phyloP scores from a whole-genome alignment of 345 rosid species.

The Crucihimalaya himalaica region DNA sequence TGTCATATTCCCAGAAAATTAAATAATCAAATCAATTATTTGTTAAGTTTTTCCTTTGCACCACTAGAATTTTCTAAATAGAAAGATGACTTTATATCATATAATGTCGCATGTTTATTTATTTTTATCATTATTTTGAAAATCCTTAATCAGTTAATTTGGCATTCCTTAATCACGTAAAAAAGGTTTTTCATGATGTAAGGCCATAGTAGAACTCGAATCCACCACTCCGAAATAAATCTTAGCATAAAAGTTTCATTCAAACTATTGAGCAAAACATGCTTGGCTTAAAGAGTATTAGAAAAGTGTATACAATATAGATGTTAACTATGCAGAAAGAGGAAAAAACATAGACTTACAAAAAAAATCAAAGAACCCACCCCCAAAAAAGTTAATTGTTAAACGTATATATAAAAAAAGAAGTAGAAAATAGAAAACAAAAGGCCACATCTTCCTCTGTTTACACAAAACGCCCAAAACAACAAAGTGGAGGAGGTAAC shows the following conservation, averaged over 20 bases:
- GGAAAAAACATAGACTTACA: neutral
- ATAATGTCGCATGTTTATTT: neutral
- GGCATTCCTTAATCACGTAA: neutral
- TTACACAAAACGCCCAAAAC: constrained; percentile 54
- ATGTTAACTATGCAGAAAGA: constrained; percentile 12
- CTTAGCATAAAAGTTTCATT: neutral
- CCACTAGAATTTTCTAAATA: neutral
- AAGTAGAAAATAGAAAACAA: neutral
- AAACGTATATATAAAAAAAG: neutral
- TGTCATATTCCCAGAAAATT: neutral
- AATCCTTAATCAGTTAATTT: neutral
- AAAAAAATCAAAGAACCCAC: constrained; percentile 27
- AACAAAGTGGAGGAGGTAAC: constrained; percentile 41
- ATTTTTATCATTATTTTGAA: neutral
- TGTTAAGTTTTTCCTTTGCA: neutral
- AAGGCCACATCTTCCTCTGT: constrained; percentile 62
- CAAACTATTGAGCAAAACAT: neutral
- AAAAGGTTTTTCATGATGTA: neutral
- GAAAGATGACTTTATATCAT: neutral
- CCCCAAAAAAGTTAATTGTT: neutral
- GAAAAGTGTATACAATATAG: constrained; percentile 18
- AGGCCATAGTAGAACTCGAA: constrained; percentile 10
- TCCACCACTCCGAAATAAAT: neutral
- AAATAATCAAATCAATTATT: neutral
- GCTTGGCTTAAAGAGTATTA: neutral